These are phyloP conservation scores for Entophlyctis helioformis DNA, from an alignment of 192 early-diverging fungal species.

Conservation along the genomic window DNA sequence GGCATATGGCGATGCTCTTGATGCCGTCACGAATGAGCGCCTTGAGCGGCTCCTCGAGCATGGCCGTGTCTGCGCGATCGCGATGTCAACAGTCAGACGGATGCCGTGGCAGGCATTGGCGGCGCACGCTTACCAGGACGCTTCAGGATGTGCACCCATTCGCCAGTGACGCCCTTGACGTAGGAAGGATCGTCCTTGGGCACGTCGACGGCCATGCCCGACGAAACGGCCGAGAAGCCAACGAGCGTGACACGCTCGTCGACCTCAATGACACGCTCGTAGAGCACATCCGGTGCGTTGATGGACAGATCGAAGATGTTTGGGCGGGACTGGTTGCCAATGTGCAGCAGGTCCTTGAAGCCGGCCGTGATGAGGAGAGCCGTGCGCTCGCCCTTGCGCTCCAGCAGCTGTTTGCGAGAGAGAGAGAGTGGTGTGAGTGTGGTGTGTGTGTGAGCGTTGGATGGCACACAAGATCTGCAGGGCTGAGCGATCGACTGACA, in stretches of 20 bases:
- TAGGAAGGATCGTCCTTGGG: slow-evolving; percentile 28
- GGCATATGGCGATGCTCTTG: slow-evolving; percentile 78
- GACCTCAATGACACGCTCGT: slow-evolving; percentile 58
- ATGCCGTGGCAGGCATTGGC: too few relatives aligned
- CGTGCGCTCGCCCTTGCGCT: slow-evolving; percentile 71
- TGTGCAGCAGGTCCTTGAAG: slow-evolving; percentile 69
- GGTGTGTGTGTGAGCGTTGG: too few relatives aligned
- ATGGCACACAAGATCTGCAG: too few relatives aligned
- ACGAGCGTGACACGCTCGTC: slow-evolving; percentile 80
- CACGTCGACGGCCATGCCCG: slow-evolving; percentile 14
- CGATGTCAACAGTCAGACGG: too few relatives aligned
- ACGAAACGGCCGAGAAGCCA: slow-evolving; percentile 51
- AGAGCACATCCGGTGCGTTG: slow-evolving; percentile 73
- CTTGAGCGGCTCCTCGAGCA: slow-evolving; percentile 50
- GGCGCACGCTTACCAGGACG: not conserved
- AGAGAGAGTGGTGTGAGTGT: too few relatives aligned
- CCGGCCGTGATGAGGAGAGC: slow-evolving; percentile 86
- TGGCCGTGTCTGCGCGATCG: too few relatives aligned
- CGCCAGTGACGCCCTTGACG: slow-evolving; percentile 72
- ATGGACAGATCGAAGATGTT: slow-evolving; percentile 91
- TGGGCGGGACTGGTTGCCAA: slow-evolving; percentile 87
- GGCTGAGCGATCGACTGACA: slow-evolving; percentile 2
- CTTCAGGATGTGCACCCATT: slow-evolving; percentile 64
- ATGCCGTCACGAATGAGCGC: slow-evolving; percentile 57
- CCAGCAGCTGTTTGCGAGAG: slow-evolving; percentile 21